phyloP scores from a whole-genome alignment of 2,329 filamentous ascomycete genomes.

The Botrytis porri region DNA sequence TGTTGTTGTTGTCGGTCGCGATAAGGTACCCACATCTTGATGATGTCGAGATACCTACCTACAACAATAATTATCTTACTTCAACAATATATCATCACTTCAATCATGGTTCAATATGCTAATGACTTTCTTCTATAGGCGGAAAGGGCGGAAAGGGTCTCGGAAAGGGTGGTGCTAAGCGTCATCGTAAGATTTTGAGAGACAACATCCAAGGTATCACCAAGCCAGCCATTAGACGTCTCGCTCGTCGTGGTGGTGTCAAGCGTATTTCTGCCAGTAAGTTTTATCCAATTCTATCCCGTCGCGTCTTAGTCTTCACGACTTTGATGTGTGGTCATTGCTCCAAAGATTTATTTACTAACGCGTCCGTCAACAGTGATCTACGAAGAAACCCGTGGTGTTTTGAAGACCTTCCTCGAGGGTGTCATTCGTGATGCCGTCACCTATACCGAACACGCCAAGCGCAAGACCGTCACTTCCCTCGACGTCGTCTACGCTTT shows the following conservation, averaged over 20 bases:
- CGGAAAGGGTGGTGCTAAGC: constrained; percentile 97
- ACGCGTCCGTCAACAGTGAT: constrained; percentile 53
- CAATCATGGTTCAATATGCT: not conserved
- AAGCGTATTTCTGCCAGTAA: constrained; percentile 98
- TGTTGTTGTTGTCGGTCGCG: constrained; percentile 38
- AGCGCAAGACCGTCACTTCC: constrained; percentile 70
- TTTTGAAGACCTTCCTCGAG: constrained; percentile 81
- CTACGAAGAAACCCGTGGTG: constrained; percentile 79
- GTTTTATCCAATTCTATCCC: constrained; percentile 48
- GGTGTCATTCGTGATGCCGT: constrained; percentile 64
- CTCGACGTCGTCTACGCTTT: constrained; percentile 65
- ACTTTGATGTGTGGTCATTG: not conserved
- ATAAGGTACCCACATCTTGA: constrained; percentile 13
- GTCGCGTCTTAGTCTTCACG: constrained; percentile 57
- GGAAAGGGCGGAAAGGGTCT: constrained; percentile 84
- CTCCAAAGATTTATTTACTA: constrained; percentile 55
- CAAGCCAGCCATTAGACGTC: constrained; percentile 97
- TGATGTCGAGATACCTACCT: constrained; percentile 5
- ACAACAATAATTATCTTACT: constrained; percentile 43
- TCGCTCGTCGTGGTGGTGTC: constrained; percentile 98
- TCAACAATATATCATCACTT: constrained; percentile 54
- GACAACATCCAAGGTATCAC: constrained; percentile 99
- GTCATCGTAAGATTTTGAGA: constrained; percentile 97
- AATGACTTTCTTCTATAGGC: constrained; percentile 24
- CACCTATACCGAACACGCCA: constrained; percentile 61